A percentile compares a stretch with the other conserved stretches of the same genome.
Conservation (phyloP, 768 basidiomycete genomes). For the Trametes cingulata region DNA sequence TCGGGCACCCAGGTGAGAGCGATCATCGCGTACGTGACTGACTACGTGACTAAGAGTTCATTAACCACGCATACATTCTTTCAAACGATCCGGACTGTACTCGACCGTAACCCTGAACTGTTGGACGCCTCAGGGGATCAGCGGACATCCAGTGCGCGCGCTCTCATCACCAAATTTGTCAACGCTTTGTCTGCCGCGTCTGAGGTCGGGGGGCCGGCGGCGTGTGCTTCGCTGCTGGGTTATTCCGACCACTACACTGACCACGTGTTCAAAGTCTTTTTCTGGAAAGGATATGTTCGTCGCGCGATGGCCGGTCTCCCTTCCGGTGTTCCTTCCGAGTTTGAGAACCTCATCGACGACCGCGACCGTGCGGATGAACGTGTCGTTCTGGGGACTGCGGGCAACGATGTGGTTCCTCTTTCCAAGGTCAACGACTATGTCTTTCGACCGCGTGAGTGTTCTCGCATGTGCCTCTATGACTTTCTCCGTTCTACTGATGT, state of each 20-base stretch:
- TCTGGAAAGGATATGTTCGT: conserved; percentile 7
- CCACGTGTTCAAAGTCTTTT: conserved; percentile 8
- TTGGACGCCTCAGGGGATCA: neutral
- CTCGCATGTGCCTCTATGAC: neutral
- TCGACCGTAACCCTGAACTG: neutral
- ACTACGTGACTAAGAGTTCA: neutral
- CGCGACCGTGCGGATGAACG: neutral
- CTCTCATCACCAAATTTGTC: conserved; percentile 3
- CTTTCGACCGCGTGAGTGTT: neutral
- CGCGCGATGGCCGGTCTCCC: neutral
- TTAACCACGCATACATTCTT: neutral
- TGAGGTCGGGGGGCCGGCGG: conserved; percentile 1
- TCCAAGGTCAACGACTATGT: neutral
- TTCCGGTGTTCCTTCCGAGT: neutral
- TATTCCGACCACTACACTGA: conserved; percentile 16
- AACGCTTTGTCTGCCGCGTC: conserved; percentile 4
- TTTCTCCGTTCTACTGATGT: neutral
- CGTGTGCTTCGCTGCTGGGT: neutral
- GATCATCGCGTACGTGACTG: neutral
- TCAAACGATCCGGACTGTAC: neutral
- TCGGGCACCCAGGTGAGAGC: neutral
- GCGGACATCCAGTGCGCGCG: neutral
- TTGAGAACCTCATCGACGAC: neutral
- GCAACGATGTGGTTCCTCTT: conserved; percentile 25
- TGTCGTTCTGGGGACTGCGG: conserved; percentile 12